phyloP scores from a whole-genome alignment of 2,329 filamentous ascomycete genomes.

The Xylaria sp. region DNA sequence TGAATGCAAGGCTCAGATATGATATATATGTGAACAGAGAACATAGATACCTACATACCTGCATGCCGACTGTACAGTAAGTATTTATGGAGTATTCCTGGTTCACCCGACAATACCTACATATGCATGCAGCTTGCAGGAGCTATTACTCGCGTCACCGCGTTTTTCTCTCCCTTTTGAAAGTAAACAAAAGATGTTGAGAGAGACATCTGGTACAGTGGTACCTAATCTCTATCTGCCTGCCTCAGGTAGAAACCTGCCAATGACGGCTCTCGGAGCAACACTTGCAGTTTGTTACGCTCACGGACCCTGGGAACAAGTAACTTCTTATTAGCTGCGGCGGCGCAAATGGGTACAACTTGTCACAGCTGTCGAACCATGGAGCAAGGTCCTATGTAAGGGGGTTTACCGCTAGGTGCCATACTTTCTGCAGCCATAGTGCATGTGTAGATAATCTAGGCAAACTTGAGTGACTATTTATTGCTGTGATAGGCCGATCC shows the following conservation, averaged over 20 bases:
- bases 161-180: slow-evolving; percentile 19
- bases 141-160: slow-evolving; percentile 29
- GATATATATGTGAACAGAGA: background rate
- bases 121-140: slow-evolving; percentile 30
- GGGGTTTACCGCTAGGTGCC: background rate
- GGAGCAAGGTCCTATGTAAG: slow-evolving; percentile 4
- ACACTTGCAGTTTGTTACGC: slow-evolving; percentile 26
- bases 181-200: slow-evolving; percentile 43
- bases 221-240: slow-evolving; percentile 29
- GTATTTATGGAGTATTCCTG: no score
- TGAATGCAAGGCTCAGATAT: background rate
- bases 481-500: background rate
- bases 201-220: background rate
- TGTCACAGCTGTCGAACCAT: slow-evolving; percentile 16
- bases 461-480: slow-evolving; percentile 9
- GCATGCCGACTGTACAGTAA: no score
- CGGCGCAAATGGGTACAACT: slow-evolving; percentile 32
- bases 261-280: slow-evolving; percentile 37
- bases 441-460: background rate
- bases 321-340: slow-evolving; percentile 33
- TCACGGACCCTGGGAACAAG: slow-evolving; percentile 5
- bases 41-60: no score
- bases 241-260: slow-evolving; percentile 13
- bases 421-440: background rate
- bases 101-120: background rate